Evolutionary conservation across 192 early-diverging fungal genomes (phyloP), one percentile per base, ranked within the genome.

Genomic region (Backusella morwellensis): DNA sequence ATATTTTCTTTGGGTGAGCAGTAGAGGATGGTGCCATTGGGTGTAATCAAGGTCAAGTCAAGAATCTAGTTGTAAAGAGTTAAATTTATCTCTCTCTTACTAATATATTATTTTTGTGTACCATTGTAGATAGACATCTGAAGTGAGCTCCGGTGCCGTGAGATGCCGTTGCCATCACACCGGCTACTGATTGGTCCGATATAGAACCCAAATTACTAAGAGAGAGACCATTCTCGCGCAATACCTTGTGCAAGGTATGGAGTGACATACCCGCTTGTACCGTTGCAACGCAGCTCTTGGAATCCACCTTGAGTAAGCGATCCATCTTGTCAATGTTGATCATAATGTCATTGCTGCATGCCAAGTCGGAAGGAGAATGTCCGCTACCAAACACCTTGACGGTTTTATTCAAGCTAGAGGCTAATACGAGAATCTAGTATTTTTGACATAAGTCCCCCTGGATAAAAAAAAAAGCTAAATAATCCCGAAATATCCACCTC

Each of bases 311-410:
- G 6, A 94, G 70, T 5, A 92, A 59, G 0, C 81, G 56, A 80
- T 88, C 81, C 80, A 94, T 80, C 36, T 88, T 86, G 82, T 92
- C 88, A 80, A 92, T 89, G 74, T 89, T 92, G 73, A 94, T 84
- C 87, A 92, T 89, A 73, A 89, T 87, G 29, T 85, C 87, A 66
- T 85, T 77, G 15, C 90, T 89, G 78, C 88, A 92, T 0, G 92
- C 90, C 14, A 94, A 50, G 71, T 94, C 93, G 0, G 92, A 94
- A 19, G 92, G 92, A 26, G 92, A 94, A 77, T 94, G 92, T 0
- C 91, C 92, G 26, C 90, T 85, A 1, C 93, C 93, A 40, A 92
- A 81, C 3, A 89, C 86, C 75, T 91, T 91, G 76, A 94, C 82
- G 14, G 56, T 47, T 42, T 91, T 84, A 2, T 85, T 75, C 41